Conservation (phyloP, 306 rosid genomes). For the Betula pendula region DNA sequence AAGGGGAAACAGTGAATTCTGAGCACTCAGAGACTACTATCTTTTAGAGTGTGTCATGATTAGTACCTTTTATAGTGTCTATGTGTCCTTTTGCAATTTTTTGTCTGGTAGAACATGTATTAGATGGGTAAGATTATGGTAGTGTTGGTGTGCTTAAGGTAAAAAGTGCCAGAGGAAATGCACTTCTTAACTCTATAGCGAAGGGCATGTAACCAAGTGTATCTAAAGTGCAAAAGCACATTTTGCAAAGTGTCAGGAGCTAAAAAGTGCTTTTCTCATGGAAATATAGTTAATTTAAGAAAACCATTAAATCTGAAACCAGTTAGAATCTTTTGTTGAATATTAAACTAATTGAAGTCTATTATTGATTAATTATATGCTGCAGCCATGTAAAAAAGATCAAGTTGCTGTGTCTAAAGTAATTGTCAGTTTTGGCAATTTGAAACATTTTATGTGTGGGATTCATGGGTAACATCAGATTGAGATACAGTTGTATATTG, state of each 20-base stretch:
- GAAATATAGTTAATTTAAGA: too few relatives aligned
- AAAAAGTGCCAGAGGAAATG: not conserved
- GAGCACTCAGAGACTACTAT: not conserved
- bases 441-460: not conserved
- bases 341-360: not conserved
- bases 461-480: not conserved
- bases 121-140: not conserved
- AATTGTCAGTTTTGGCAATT: not conserved
- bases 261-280: too few relatives aligned
- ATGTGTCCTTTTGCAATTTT: not conserved
- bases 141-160: not conserved
- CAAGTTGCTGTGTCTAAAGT: not conserved
- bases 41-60: not conserved
- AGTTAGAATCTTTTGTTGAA: not conserved
- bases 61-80: not conserved
- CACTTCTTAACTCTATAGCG: not conserved
- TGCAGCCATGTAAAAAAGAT: not conserved
- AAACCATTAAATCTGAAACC: too few relatives aligned
- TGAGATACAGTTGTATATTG: not conserved
- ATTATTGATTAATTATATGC: not conserved
- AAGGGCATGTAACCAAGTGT: not conserved
- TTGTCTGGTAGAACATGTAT: not conserved
- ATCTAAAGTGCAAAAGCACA: too few relatives aligned
- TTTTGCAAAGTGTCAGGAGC: too few relatives aligned
- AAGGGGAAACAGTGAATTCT: not conserved